Conservation (phyloP, 345 rosid species). For the rapeseed (Brassica napus) region Da-Ae NC_063452.1:4264001-4264500, state of each 20-base stretch:
- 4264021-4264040: conserved; percentile 43
- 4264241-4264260: conserved; percentile 55
- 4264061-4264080: conserved; percentile 50
- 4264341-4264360: conserved; percentile 52
- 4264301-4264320: conserved; percentile 51
- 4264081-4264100: conserved; percentile 50
- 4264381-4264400: background rate
- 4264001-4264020: conserved; percentile 55
- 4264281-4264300: conserved; percentile 41
- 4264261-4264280: conserved; percentile 58
- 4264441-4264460: background rate
- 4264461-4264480: conserved; percentile 51
- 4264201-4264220: conserved; percentile 74
- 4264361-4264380: background rate
- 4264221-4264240: conserved; percentile 60
- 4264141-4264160: background rate
- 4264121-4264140: background rate
- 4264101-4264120: conserved; percentile 53
- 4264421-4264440: no score
- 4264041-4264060: conserved; percentile 46
- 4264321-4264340: conserved; percentile 51
- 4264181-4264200: conserved; percentile 65
- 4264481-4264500: conserved; percentile 51
- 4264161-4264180: background rate
- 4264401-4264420: background rate